These are phyloP conservation scores for Jamesozyma jinghongensis DNA, from an alignment of 805 yeast genomes.

Conservation along the genomic window DNA sequence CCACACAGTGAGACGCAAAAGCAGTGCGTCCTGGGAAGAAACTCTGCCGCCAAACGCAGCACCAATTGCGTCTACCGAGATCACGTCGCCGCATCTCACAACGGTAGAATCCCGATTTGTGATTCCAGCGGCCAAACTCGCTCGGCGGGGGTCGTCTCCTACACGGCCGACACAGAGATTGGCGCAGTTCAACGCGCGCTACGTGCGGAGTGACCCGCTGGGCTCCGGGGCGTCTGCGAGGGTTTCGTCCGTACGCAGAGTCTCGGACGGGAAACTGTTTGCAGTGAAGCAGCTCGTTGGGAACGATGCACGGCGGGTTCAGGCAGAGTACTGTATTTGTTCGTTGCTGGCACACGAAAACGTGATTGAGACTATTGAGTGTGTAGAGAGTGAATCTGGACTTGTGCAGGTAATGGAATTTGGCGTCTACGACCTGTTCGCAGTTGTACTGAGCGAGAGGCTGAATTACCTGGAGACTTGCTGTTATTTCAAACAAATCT, in stretches of 20 bases:
- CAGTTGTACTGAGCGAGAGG: slow-evolving; percentile 86
- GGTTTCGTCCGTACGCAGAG: slow-evolving; percentile 24
- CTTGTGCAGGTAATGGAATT: slow-evolving; percentile 89
- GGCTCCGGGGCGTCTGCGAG: too few relatives aligned
- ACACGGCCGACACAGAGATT: too few relatives aligned
- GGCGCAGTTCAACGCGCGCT: too few relatives aligned
- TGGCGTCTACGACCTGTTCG: slow-evolving; percentile 84
- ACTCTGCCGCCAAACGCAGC: too few relatives aligned
- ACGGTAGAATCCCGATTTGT: too few relatives aligned
- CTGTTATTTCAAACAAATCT: slow-evolving; percentile 81
- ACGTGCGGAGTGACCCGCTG: too few relatives aligned
- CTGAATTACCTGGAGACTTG: slow-evolving; percentile 70
- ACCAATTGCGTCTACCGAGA: too few relatives aligned
- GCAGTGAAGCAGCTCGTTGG: slow-evolving; percentile 88
- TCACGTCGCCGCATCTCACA: too few relatives aligned
- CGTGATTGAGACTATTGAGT: slow-evolving; percentile 82
- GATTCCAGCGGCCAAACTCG: too few relatives aligned
- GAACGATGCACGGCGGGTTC: slow-evolving; percentile 60
- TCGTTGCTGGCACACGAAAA: slow-evolving; percentile 82
- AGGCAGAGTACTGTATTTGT: slow-evolving; percentile 90
- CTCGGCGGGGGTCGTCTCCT: too few relatives aligned
- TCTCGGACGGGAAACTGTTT: slow-evolving; percentile 59
- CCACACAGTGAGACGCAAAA: too few relatives aligned
- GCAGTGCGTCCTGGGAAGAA: too few relatives aligned
- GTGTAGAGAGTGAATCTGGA: slow-evolving; percentile 41